These are phyloP conservation scores for Claviceps arundinis DNA, from an alignment of 2,329 filamentous ascomycete species.

Conservation along the genomic window DNA sequence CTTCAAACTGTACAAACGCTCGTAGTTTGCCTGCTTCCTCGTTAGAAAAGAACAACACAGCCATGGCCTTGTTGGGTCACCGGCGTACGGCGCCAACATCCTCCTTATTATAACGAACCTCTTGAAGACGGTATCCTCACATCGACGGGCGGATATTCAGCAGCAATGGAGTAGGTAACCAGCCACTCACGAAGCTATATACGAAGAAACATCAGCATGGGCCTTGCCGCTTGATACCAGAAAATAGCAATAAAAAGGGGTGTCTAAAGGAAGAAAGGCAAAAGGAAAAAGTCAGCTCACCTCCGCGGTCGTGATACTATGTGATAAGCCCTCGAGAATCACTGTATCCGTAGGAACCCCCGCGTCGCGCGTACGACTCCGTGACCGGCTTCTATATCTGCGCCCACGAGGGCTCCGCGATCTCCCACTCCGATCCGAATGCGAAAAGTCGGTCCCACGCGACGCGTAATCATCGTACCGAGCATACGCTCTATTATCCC, in stretches of 20 bases:
- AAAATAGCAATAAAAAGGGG: neutral
- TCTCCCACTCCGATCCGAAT: slow-evolving; percentile 5
- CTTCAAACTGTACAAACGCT: slow-evolving; percentile 29
- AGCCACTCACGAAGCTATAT: slow-evolving; percentile 24
- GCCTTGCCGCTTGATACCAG: neutral
- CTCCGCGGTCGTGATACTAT: slow-evolving; percentile 35
- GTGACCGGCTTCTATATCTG: slow-evolving; percentile 19
- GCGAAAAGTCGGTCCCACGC: slow-evolving; percentile 5
- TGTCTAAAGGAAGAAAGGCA: neutral
- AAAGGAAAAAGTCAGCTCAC: slow-evolving; percentile 18
- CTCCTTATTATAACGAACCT: slow-evolving; percentile 12
- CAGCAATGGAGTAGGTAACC: slow-evolving; percentile 19
- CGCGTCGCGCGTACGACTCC: slow-evolving; percentile 23
- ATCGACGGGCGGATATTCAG: slow-evolving; percentile 24
- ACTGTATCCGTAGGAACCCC: slow-evolving; percentile 35
- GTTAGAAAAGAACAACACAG: neutral
- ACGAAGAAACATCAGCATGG: neutral
- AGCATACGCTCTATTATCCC: slow-evolving; percentile 7
- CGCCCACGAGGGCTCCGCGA: slow-evolving; percentile 16
- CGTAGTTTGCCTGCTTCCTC: slow-evolving; percentile 21
- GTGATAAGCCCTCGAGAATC: slow-evolving; percentile 40
- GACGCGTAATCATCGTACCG: slow-evolving; percentile 12
- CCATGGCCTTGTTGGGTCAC: too few relatives aligned
- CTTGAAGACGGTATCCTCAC: slow-evolving; percentile 24
- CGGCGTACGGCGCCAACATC: too few relatives aligned